Percentiles rank a stretch among this genome's conserved stretches.
Evolutionary conservation across 257 asterid species (phyloP).

Genomic region (Rubia yunnanensis): DNA sequence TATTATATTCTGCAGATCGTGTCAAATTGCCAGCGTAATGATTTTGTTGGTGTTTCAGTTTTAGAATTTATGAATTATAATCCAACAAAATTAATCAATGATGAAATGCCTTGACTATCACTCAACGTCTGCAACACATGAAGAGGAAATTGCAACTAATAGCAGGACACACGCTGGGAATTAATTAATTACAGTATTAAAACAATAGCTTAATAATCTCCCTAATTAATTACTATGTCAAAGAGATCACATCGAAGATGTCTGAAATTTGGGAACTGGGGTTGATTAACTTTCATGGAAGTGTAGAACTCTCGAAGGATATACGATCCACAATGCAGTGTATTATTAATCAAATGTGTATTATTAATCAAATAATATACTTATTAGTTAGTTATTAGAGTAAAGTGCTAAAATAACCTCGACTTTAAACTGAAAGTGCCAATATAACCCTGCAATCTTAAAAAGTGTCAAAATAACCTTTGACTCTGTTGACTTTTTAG

Average conservation of each 20-base stretch:
- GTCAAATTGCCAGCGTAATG: not conserved
- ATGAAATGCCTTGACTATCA: not conserved
- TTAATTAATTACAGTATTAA: not conserved
- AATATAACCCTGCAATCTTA: too few species aligned
- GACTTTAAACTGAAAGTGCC: too few species aligned
- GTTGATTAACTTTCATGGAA: not conserved
- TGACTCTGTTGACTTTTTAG: too few species aligned
- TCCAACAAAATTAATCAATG: not conserved
- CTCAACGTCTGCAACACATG: conserved; percentile 1
- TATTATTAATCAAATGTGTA: too few species aligned
- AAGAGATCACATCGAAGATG: not conserved
- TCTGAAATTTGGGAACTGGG: not conserved
- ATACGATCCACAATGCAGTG: not conserved
- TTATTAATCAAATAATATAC: not conserved
- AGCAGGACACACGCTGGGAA: not conserved
- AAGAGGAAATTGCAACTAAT: not conserved
- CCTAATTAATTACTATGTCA: not conserved
- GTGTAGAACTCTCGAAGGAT: not conserved
- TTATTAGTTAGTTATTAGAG: not conserved
- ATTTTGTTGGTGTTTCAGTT: not conserved
- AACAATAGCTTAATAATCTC: not conserved
- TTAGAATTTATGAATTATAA: not conserved
- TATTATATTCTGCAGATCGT: not conserved
- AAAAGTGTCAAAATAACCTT: too few species aligned
- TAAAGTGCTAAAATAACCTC: too few species aligned